These are phyloP conservation scores for Mucuna pruriens DNA, from an alignment of 306 rosid genomes.

Conservation along the genomic window DNA sequence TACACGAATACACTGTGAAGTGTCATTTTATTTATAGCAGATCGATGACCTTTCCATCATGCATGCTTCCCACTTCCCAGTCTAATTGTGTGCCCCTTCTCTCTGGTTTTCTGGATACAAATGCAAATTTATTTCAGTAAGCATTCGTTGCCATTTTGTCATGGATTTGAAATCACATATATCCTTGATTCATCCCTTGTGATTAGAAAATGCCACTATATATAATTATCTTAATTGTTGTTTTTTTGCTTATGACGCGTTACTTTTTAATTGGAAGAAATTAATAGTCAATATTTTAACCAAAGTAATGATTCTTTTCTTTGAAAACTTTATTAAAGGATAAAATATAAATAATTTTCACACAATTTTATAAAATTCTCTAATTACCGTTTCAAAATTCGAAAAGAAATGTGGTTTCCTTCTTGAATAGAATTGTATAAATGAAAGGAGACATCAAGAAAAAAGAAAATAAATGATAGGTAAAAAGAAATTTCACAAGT, in stretches of 20 bases:
- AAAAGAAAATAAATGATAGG: background rate
- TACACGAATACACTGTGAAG: background rate
- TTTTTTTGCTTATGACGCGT: background rate
- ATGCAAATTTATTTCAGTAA: background rate
- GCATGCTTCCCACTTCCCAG: too few species aligned
- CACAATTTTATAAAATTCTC: background rate
- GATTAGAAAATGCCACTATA: background rate
- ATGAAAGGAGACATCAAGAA: background rate
- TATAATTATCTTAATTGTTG: background rate
- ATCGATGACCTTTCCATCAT: background rate
- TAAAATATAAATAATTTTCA: background rate
- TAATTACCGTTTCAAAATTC: background rate
- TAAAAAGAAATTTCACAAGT: background rate
- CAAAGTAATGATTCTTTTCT: background rate
- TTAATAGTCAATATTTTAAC: background rate
- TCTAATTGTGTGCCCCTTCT: background rate
- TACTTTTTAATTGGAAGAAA: background rate
- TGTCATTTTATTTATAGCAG: background rate
- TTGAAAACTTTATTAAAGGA: background rate
- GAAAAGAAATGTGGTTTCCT: background rate
- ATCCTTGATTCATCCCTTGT: background rate
- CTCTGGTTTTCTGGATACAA: background rate
- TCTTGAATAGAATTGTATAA: background rate
- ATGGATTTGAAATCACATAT: background rate
- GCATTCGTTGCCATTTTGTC: background rate